Base-by-base conservation (phyloP, 768 basidiomycete species). In the Mycena floridula region DNA sequence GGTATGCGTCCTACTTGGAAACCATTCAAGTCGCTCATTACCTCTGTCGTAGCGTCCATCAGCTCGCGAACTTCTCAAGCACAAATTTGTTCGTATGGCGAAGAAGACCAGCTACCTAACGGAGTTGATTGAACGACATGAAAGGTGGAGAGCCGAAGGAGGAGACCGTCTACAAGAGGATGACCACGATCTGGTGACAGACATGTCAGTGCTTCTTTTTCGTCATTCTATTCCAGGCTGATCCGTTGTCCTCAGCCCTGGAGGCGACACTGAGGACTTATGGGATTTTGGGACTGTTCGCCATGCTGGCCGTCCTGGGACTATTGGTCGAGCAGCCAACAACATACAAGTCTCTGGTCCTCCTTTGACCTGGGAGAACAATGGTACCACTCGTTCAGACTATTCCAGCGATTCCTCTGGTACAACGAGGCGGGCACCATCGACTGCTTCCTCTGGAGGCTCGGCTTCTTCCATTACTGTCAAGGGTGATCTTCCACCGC, bases 271-370 rank as follows among this genome's bases (percentile, higher is more conserved):
- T 3, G 89, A 89, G 42, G 91, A 94, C 51, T 67, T 97, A 25
- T 98, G 95, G 95, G 95, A 98, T 60, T 96, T 97, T 64, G 95
- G 95, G 12, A 98, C 95, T 7, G 85, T 98, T 37, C 86, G 89
- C 45, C 84, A 92, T 55, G 78, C 77, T 35, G 65, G 73, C 37
- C 66, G 74, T 52, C 60, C 66, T 46, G 69, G 66, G 16, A 89
- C 89, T 13, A 72, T 89, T 37, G 88, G 88, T n/a, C 76, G 82
- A 42, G 62, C 80, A 35, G n/a, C n/a, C n/a, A 77, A 73, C 53
- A 74, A 75, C 45, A 64, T 79, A 50, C 74, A 74, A 42, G 67
- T 76, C 32, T 76, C 82, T 30, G 84, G 84, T 1, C 82, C 82
- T 13, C 78, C 81, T 18, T 64, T 85, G 22, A 85, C 84, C n/a